Evolutionary conservation across 208 protist genomes (phyloP), one percentile per base, ranked within the genome.

Genomic region (Tritrichomonas musculus): DNA sequence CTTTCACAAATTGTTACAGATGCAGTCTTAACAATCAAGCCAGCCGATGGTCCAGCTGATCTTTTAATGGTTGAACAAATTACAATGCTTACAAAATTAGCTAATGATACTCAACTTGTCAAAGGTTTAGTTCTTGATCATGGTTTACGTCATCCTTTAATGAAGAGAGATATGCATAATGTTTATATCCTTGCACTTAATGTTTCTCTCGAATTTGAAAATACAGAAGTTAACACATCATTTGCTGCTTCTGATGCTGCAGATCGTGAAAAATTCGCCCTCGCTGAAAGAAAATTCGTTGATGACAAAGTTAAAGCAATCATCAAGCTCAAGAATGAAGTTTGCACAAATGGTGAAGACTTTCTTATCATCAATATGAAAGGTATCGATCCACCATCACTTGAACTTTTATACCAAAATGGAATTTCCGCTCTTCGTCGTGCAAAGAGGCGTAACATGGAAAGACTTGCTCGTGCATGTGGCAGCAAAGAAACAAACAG

Each of bases 341-440:
- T 97, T 36, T 97, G 96, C 57, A 97, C 97, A 94, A 97, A 97
- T 33, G 97, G 97, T 93, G 96, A 97, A 64, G 94, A 94, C 20
- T 99, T 99, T 95, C 97, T 99, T 39, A 96, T 99, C 55, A 99
- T 99, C 94, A 99, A 99, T 95, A 98, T 99, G 96, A 99, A 99
- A 95, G 99, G 99, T 93, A 99, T 99, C 95, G 99, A 99, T 96
- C 98, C 98, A 33, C 97, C 99, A 92, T 98, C 98, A n/a, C 96
- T 99, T 17, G 98, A 99, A 93, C 98, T 99, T 97, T 96, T 99
- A 36, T 97, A 98, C 20, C 99, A 99, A 94, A 98, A 64, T 13
- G 97, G 97, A 92, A 99, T 99, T 94, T 95, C 99, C 25, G 99
- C 97, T 36, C 96, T 99, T 13, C 97, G 99, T 64, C 96, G 99